These are phyloP conservation scores for Byssochlamys sp. DNA, from an alignment of 2,329 filamentous ascomycete genomes.

Conservation along the genomic window DNA sequence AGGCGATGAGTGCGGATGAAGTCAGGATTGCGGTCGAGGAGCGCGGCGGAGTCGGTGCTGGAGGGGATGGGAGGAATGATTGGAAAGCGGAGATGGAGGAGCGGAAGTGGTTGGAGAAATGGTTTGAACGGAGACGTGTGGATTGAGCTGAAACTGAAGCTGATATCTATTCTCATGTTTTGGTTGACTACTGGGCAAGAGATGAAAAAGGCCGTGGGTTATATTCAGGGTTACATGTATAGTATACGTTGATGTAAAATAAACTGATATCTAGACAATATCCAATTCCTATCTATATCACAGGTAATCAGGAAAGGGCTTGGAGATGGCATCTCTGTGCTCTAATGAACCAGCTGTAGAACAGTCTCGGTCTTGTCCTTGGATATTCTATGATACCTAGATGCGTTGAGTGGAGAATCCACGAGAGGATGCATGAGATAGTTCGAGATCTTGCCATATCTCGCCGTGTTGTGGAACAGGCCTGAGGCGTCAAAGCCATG, in stretches of 20 bases:
- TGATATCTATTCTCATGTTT: neutral
- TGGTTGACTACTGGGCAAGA: neutral
- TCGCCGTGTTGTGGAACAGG: no score
- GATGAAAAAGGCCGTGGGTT: neutral
- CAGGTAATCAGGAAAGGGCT: neutral
- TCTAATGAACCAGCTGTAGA: no score
- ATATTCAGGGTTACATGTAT: neutral
- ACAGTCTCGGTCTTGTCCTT: no score
- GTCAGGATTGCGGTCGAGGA: constrained; percentile 61
- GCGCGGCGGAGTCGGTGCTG: constrained; percentile 43
- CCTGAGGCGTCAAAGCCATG: no score
- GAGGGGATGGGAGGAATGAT: constrained; percentile 9
- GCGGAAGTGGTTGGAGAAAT: constrained; percentile 28
- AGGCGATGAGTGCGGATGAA: constrained; percentile 53
- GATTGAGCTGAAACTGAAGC: neutral
- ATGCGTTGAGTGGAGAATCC: no score
- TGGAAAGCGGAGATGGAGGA: constrained; percentile 20
- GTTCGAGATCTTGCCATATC: no score
- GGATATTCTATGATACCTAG: no score
- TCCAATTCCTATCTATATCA: neutral
- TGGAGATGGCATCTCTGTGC: neutral
- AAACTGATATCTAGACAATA: neutral
- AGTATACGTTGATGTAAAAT: neutral
- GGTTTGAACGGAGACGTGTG: constrained; percentile 17
- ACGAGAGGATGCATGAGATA: no score